Base-by-base conservation (phyloP, 2,329 filamentous ascomycete genomes). In the Apiospora hydei region DNA sequence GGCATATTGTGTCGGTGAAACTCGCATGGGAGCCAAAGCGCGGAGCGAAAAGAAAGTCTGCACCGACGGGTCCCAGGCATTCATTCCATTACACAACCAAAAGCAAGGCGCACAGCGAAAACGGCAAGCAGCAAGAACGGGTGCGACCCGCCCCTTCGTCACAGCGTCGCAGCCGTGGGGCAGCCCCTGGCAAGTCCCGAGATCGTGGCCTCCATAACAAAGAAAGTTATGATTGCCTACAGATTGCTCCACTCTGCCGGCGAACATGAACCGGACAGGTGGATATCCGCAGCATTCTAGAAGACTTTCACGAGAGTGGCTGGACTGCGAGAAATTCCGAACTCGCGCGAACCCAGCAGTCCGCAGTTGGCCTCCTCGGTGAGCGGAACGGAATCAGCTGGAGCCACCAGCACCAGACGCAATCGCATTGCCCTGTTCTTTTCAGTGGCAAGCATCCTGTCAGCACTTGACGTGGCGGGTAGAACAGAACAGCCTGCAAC, bases 21-120 rank as follows among this genome's bases (percentile, higher is more conserved):
- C 57, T 24, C 18, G 57, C 21, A 64, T 41, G 34, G 34, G 57
- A 38, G 57, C 57, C 30, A 64, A 64, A 64, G 2, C 18, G 24
- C 57, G 57, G 57, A 64, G 30, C 34, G 34, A 18, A 64, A 41
- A 38, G 57, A 64, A 64, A 64, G 57, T 64, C 41, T 64, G 57
- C 57, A 41, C 21, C 30, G 34, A 64, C 57, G 57, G 57, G 34
- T 41, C 57, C 21, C 16, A 21, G 57, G 34, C 57, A 64, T 64
- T 64, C 57, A 64, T 64, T 64, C 34, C 57, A 64, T 64, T 64
- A 64, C 57, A 64, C 57, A 64, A 64, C 57, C 34, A 64, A 41
- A 64, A 41, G 34, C 30, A 5, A 64, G 11, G 34, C 34, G 57
- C 34, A 13, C 57, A 64, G 57, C 57, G 57, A 64, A 64, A 64